Base-by-base conservation (phyloP, 164 flowering plant species). In the Buxus sempervirens region DNA sequence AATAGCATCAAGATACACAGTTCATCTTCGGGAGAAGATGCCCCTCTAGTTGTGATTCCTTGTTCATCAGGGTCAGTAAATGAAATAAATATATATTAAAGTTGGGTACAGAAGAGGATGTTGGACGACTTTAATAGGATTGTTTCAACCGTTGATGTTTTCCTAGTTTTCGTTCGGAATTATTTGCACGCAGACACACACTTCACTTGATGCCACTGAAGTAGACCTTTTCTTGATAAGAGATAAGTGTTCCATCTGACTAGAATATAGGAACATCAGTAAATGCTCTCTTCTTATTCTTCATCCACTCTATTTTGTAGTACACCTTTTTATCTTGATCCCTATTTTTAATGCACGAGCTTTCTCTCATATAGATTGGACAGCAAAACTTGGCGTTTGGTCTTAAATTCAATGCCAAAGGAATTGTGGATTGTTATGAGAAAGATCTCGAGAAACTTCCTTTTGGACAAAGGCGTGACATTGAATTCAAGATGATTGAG, bases 401-500 rank as follows among this genome's bases (percentile, higher is more conserved):
- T 26, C 61, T 91, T 25, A 91, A 89, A 72, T 89, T 91, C 59
- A 76, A 80, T 68, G 97, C 97, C 21, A 88, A 86, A 79, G 97
- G 87, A 70, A 69, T 80, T 53, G 72, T 91, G 22, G 97, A 91
- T 55, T 91, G 93, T 73, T 87, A 79, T 66, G 95, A 91, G 80
- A 81, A 76, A 58, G 91, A 85, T 58, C 81, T 88, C 54, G 77
- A 83, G 81, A 73, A 4, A 68, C 79, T 81, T 59, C 83, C 89
- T 36, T 75, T 18, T 53, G 83, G 93, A 19, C 77, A 69, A 57
- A 85, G 70, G 75, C 89, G 93, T 58, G 95, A 89, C 70, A 91
- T 91, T 73, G 91, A 89, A 27, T 91, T 91, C 69, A 84, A 83
- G 68, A 91, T 91, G 93, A 76, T 87, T 65, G 88, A 91, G 69